Evolutionary conservation across 176 grass and related monocot species (phyloP).

Genomic region (Guadua angustifolia): DNA sequence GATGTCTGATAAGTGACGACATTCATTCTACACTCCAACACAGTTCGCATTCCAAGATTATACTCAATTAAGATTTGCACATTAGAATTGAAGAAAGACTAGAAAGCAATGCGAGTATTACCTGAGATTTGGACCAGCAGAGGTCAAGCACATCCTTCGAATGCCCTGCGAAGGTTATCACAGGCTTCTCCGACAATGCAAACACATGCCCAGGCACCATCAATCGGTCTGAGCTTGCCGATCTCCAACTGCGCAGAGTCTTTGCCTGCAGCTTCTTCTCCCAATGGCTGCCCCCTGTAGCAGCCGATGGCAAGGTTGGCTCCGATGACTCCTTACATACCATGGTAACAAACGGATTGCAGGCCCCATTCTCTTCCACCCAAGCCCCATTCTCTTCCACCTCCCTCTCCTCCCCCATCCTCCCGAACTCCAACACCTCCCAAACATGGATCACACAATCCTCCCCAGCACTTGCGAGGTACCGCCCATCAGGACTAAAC

Average conservation of each 20-base stretch:
- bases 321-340: slow-evolving; percentile 53
- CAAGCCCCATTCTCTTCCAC: slow-evolving; percentile 53
- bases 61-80: slow-evolving; percentile 8
- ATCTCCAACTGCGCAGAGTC: slow-evolving; percentile 44
- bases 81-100: slow-evolving; percentile 37
- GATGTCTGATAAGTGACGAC: background rate
- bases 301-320: slow-evolving; percentile 23
- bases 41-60: background rate
- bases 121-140: slow-evolving; percentile 97
- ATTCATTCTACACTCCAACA: background rate
- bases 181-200: slow-evolving; percentile 84
- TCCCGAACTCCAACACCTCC: slow-evolving; percentile 78
- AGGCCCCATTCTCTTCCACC: slow-evolving; percentile 52
- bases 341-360: slow-evolving; percentile 53
- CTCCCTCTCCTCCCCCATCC: slow-evolving; percentile 42
- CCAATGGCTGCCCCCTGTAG: slow-evolving; percentile 50
- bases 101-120: slow-evolving; percentile 39
- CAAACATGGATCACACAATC: slow-evolving; percentile 92
- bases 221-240: slow-evolving; percentile 56
- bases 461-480: slow-evolving; percentile 84
- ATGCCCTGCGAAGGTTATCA: slow-evolving; percentile 89
- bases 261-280: slow-evolving; percentile 69
- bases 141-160: slow-evolving; percentile 89
- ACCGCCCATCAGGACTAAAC: slow-evolving; percentile 89
- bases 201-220: slow-evolving; percentile 83